phyloP scores from a whole-genome alignment of 495 filamentous ascomycete species.

The Penicilliopsis zonata region DNA sequence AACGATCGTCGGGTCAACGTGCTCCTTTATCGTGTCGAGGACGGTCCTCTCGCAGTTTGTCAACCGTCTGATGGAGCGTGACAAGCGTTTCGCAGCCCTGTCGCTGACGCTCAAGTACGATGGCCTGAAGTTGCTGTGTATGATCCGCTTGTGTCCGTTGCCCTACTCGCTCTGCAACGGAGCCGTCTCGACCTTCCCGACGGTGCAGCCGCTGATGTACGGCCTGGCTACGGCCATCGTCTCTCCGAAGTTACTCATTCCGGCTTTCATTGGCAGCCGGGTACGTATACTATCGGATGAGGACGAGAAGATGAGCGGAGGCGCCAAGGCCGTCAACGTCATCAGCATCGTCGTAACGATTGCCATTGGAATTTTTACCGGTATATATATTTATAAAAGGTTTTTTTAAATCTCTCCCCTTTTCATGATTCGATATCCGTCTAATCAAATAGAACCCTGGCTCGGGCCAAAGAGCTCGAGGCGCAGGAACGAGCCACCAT shows the following conservation, averaged over 20 bases:
- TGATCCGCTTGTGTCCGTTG: conserved; percentile 87
- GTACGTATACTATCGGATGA: conserved; percentile 57
- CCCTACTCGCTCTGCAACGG: conserved; percentile 95
- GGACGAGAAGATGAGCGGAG: conserved; percentile 42
- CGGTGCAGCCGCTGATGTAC: conserved; percentile 64
- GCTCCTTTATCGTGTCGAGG: conserved; percentile 67
- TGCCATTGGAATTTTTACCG: conserved; percentile 60
- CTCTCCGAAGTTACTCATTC: conserved; percentile 78
- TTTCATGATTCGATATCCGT: no score
- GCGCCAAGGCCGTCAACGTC: conserved; percentile 60
- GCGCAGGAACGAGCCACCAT: conserved; percentile 55
- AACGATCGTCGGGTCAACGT: conserved; percentile 64
- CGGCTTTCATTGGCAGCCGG: conserved; percentile 78
- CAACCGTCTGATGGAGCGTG: conserved; percentile 62
- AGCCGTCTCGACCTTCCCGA: conserved; percentile 85
- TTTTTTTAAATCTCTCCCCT: conserved; percentile 11
- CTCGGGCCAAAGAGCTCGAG: conserved; percentile 73
- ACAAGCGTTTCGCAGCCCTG: conserved; percentile 65
- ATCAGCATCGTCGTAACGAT: conserved; percentile 62
- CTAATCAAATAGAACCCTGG: conserved; percentile 51
- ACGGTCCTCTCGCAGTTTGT: conserved; percentile 69
- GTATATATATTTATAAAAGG: conserved; percentile 75
- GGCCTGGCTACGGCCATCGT: conserved; percentile 67
- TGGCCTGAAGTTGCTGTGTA: conserved; percentile 75
- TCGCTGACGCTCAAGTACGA: conserved; percentile 63